Evolutionary conservation across 2,329 filamentous ascomycete species (phyloP).

Genomic region (Penicillium rolfsii): DNA sequence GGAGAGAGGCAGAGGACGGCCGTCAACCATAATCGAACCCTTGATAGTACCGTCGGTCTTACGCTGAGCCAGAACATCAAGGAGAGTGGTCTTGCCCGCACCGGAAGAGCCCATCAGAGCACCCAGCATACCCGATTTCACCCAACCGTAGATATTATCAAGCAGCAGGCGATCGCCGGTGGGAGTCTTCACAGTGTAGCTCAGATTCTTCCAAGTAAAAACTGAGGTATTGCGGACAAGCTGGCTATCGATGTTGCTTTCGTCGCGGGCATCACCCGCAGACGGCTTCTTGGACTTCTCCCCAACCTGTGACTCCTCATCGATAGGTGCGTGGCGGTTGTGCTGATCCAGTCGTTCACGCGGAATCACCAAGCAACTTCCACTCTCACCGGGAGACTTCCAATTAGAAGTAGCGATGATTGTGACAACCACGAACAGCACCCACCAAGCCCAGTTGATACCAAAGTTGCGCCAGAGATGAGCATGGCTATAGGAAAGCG

Average conservation of each 20-base stretch:
- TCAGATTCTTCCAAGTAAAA: slow-evolving; percentile 75
- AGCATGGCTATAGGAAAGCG: slow-evolving; percentile 56
- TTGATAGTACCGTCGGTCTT: slow-evolving; percentile 65
- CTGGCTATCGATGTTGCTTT: slow-evolving; percentile 39
- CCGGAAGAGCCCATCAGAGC: slow-evolving; percentile 78
- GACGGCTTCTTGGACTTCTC: slow-evolving; percentile 31
- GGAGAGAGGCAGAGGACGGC: slow-evolving; percentile 59
- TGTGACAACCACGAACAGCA: slow-evolving; percentile 61
- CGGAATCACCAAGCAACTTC: slow-evolving; percentile 63
- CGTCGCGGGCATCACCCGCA: slow-evolving; percentile 23
- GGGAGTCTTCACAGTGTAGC: slow-evolving; percentile 68
- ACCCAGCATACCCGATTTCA: slow-evolving; percentile 75
- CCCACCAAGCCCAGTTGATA: slow-evolving; percentile 67
- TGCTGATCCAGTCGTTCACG: slow-evolving; percentile 58
- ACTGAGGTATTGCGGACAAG: slow-evolving; percentile 67
- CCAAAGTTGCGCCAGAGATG: slow-evolving; percentile 66
- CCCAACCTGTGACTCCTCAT: slow-evolving; percentile 55
- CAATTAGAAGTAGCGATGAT: slow-evolving; percentile 62
- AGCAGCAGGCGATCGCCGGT: slow-evolving; percentile 60
- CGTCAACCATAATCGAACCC: slow-evolving; percentile 70
- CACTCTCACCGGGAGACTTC: slow-evolving; percentile 57
- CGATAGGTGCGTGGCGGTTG: slow-evolving; percentile 36
- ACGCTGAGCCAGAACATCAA: slow-evolving; percentile 74
- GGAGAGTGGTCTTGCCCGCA: slow-evolving; percentile 74
- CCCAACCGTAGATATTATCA: slow-evolving; percentile 72